Evolutionary conservation across 140 eudicot species (phyloP).

Genomic region (Bidens hawaiensis): DNA sequence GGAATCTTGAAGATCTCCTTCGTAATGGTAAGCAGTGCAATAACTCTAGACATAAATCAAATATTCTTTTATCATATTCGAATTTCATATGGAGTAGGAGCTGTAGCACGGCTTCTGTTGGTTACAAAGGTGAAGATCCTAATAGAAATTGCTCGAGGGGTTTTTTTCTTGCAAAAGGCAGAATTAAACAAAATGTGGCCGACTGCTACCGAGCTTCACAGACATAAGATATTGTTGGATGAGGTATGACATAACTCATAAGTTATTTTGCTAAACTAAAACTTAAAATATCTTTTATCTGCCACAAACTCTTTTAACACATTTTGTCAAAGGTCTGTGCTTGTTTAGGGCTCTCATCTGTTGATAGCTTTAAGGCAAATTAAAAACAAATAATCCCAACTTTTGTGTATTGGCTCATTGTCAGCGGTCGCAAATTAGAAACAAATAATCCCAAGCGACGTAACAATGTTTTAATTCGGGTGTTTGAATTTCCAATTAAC

Average conservation of each 20-base stretch:
- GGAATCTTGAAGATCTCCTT: neutral
- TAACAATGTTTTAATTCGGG: too few relatives aligned
- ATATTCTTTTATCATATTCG: neutral
- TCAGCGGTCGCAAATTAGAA: too few relatives aligned
- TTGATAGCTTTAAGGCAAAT: too few relatives aligned
- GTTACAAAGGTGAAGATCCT: conserved; percentile 18
- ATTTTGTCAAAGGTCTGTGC: too few relatives aligned
- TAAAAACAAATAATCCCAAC: too few relatives aligned
- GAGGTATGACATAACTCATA: conserved; percentile 8
- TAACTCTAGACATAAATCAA: neutral
- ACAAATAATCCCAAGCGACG: too few relatives aligned
- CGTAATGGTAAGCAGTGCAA: neutral
- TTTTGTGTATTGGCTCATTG: too few relatives aligned
- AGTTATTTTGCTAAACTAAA: neutral
- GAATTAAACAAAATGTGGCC: neutral
- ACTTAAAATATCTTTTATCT: too few relatives aligned
- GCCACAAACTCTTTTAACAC: too few relatives aligned
- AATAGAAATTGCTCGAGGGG: conserved; percentile 13
- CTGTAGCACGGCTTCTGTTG: conserved; percentile 7
- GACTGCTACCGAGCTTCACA: neutral
- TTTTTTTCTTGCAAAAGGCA: neutral
- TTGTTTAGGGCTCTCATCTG: too few relatives aligned
- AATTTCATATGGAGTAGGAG: neutral
- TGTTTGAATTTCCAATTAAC: too few relatives aligned
- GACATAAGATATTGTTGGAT: neutral